Evolutionary conservation across 805 yeast species (phyloP).

Genomic region (Wickerhamiella sergipiensis): DNA sequence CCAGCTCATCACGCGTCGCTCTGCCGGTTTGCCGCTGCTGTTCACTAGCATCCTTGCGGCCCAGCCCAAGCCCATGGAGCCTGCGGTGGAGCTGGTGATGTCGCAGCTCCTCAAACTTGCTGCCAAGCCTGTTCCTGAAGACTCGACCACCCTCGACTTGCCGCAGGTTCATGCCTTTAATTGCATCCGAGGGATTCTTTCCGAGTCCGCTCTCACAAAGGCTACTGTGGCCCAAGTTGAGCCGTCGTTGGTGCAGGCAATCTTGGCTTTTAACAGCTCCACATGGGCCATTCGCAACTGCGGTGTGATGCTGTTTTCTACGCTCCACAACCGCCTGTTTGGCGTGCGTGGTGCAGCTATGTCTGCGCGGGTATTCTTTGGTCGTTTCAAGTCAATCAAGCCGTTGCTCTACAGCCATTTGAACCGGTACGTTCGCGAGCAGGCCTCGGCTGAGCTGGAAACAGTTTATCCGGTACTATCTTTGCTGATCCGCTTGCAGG

Average conservation of each 20-base stretch:
- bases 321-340: slow-evolving; percentile 68
- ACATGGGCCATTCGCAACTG: slow-evolving; percentile 86
- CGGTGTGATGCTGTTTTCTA: slow-evolving; percentile 83
- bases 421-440: slow-evolving; percentile 12
- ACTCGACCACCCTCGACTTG: slow-evolving; percentile 42
- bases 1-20: slow-evolving; percentile 74
- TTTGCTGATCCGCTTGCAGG: slow-evolving; percentile 53
- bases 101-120: slow-evolving; percentile 43
- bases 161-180: slow-evolving; percentile 94
- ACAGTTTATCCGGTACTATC: slow-evolving; percentile 64
- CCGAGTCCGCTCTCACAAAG: slow-evolving; percentile 52
- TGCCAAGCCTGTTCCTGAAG: slow-evolving; percentile 30
- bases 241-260: slow-evolving; percentile 44
- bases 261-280: slow-evolving; percentile 47
- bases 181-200: slow-evolving; percentile 60
- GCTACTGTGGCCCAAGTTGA: slow-evolving; percentile 40
- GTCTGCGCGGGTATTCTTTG: slow-evolving; percentile 59
- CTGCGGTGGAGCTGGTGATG: slow-evolving; percentile 39
- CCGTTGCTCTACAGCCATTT: slow-evolving; percentile 30
- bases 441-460: slow-evolving; percentile 26
- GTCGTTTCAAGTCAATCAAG: slow-evolving; percentile 42
- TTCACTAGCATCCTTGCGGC: slow-evolving; percentile 63
- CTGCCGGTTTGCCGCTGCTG: slow-evolving; percentile 82
- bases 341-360: slow-evolving; percentile 32
- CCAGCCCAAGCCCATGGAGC: slow-evolving; percentile 24